Evolutionary conservation across 2,329 filamentous ascomycete species (phyloP).

Genomic region (Lachnellula suecica): DNA sequence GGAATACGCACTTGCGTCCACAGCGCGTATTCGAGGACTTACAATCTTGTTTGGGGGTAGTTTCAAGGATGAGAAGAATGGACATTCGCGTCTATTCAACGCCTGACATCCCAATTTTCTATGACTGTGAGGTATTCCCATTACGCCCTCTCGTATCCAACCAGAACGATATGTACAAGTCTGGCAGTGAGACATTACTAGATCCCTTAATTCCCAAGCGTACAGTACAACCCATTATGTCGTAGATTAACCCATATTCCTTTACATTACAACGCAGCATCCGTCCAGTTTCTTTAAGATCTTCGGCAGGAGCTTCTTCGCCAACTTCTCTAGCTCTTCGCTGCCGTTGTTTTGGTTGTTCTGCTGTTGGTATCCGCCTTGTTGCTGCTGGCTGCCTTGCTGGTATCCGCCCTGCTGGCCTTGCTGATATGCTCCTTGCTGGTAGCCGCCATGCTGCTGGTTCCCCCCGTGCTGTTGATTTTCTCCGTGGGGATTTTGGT

Average conservation of each 20-base stretch:
- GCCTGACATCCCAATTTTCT: too few relatives aligned
- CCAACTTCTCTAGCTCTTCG: slow-evolving; percentile 33
- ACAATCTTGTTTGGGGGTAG: too few relatives aligned
- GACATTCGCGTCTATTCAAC: too few relatives aligned
- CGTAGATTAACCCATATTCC: neutral
- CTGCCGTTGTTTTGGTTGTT: slow-evolving; percentile 36
- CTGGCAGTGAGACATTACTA: neutral
- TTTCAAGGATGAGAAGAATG: too few relatives aligned
- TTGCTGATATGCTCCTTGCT: slow-evolving; percentile 39
- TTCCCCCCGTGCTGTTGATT: slow-evolving; percentile 44
- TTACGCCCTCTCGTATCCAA: neutral
- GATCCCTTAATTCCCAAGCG: neutral
- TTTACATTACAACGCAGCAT: slow-evolving; percentile 33
- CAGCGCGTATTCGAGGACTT: too few relatives aligned
- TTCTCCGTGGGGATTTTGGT: slow-evolving; percentile 37
- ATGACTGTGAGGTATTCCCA: too few relatives aligned
- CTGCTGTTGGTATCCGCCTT: slow-evolving; percentile 47
- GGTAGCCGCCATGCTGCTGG: slow-evolving; percentile 40
- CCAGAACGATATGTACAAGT: neutral
- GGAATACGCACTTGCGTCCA: too few relatives aligned
- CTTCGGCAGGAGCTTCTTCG: slow-evolving; percentile 31
- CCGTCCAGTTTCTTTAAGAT: slow-evolving; percentile 32
- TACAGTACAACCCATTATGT: neutral
- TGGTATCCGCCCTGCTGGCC: slow-evolving; percentile 36
- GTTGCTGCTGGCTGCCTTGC: slow-evolving; percentile 42